Conservation (phyloP, 2,329 filamentous ascomycete species). For the Trichoderma sp. region DNA sequence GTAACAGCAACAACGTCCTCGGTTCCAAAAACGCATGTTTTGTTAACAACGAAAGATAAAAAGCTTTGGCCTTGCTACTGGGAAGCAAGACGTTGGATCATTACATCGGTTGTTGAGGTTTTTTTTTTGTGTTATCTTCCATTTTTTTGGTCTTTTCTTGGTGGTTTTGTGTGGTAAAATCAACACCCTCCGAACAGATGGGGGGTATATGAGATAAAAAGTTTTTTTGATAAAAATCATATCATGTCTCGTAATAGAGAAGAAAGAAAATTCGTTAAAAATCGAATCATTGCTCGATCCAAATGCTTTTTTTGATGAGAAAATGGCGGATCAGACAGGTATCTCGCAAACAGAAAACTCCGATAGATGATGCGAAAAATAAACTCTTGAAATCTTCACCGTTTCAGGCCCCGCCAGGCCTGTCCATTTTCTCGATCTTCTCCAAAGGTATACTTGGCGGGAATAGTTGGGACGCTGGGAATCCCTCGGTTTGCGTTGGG, state of each 20-base stretch:
- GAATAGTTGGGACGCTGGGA: conserved; percentile 44
- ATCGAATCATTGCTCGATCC: conserved; percentile 2
- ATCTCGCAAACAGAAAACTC: neutral
- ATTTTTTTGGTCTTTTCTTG: neutral
- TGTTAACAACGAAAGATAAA: conserved; percentile 16
- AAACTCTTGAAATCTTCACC: conserved; percentile 13
- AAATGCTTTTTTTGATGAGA: conserved; percentile 7
- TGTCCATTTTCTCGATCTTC: conserved; percentile 36
- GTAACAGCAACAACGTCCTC: conserved; percentile 9
- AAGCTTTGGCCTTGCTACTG: conserved; percentile 10
- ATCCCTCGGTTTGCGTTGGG: conserved; percentile 48
- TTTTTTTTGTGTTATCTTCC: neutral
- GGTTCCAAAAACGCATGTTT: conserved; percentile 4
- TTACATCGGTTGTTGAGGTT: conserved; percentile 13
- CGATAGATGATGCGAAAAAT: neutral
- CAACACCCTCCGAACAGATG: neutral
- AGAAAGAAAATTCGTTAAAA: conserved; percentile 17
- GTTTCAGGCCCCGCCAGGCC: conserved; percentile 32
- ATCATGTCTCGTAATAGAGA: conserved; percentile 14
- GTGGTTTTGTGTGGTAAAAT: neutral
- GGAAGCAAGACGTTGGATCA: conserved; percentile 15
- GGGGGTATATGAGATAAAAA: conserved; percentile 7
- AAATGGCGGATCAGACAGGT: conserved; percentile 1
- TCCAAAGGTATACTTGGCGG: conserved; percentile 40
- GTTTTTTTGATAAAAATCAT: conserved; percentile 8